Base-by-base conservation (phyloP, 371 early-diverging fungal species). In the Choanephora cucurbitarum region DNA sequence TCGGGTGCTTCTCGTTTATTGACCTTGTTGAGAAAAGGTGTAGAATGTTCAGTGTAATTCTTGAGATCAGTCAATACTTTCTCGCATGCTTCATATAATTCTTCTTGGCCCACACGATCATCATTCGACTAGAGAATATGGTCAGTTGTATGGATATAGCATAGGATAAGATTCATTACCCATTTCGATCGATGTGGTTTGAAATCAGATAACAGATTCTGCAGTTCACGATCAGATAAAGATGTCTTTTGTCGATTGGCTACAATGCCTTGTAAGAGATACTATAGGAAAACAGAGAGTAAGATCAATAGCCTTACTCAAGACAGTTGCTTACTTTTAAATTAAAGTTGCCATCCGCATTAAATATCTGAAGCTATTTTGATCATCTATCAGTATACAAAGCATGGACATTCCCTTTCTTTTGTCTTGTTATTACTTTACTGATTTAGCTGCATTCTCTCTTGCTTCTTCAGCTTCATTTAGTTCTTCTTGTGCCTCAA, bases 1-100 rank as follows among this genome's bases (percentile, higher is more conserved):
- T 96, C 94, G 0, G 98, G 98, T 0, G 94, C 98, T 45, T 98
- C 98, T 22, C 91, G 87, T 58, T 92, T 91, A 64, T 83, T 89
- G 22, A 99, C 99, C 68, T 91, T 92, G 57, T 83, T 85, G 17
- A 96, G 74, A 68, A 99, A 99, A 3, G 97, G 97, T 5, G 77
- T 69, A 0, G 97, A 90, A 56, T 93, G 91, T 21, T 87, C 89
- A 10, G 86, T 85, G 58, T 86, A 88, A 45, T 84, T 83, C 65
- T 89, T 90, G 14, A 98, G 77, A 57, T 93, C 92, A 11, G 75
- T 79, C 61, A 98, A 73, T 14, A 91, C 86, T 47, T 88, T 86
- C 59, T 97, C 98, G 43, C 89, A 83, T 15, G 89, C 89, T 50
- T 91, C 93, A 66, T 96, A 96, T 10, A 97, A 72, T 60, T 92